Evolutionary conservation across 2,329 filamentous ascomycete genomes (phyloP).

Genomic region (Phyllosticta ampelicida): DNA sequence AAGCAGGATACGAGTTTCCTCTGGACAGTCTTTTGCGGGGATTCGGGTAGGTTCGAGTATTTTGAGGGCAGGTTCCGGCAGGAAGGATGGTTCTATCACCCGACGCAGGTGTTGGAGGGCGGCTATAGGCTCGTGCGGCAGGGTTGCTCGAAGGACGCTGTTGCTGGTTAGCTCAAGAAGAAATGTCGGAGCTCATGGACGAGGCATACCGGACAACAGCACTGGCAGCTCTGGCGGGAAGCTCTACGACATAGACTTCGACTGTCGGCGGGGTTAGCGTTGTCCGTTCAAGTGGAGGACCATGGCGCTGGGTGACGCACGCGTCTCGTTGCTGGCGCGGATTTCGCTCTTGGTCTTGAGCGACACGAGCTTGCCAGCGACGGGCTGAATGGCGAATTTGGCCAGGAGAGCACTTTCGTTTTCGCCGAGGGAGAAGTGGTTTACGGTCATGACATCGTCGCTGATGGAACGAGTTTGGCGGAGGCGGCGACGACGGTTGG

Average conservation of each 20-base stretch:
- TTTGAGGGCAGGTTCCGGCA: slow-evolving; percentile 44
- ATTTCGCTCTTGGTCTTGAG: slow-evolving; percentile 41
- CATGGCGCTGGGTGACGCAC: slow-evolving; percentile 5
- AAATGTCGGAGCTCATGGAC: slow-evolving; percentile 9
- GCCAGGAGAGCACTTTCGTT: not conserved
- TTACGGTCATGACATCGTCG: slow-evolving; percentile 10
- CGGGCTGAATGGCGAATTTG: slow-evolving; percentile 10
- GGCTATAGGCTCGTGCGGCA: slow-evolving; percentile 32
- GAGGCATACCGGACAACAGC: slow-evolving; percentile 58
- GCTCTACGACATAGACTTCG: slow-evolving; percentile 58
- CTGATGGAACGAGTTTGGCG: not conserved
- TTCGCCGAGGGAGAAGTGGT: slow-evolving; percentile 1
- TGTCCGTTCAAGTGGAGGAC: not conserved
- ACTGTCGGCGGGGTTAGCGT: slow-evolving; percentile 32
- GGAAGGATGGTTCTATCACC: slow-evolving; percentile 60
- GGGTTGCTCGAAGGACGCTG: slow-evolving; percentile 36
- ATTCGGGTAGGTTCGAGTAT: slow-evolving; percentile 11
- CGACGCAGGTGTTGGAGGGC: slow-evolving; percentile 54
- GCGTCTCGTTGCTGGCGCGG: slow-evolving; percentile 37
- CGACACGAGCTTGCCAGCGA: slow-evolving; percentile 21
- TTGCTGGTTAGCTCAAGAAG: slow-evolving; percentile 17
- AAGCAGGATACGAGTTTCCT: slow-evolving; percentile 38
- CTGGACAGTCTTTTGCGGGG: slow-evolving; percentile 18
- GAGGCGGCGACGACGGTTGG: not conserved
- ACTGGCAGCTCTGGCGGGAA: slow-evolving; percentile 62